Evolutionary conservation across 805 yeast species (phyloP).

Genomic region (Grigorovia humatica): DNA sequence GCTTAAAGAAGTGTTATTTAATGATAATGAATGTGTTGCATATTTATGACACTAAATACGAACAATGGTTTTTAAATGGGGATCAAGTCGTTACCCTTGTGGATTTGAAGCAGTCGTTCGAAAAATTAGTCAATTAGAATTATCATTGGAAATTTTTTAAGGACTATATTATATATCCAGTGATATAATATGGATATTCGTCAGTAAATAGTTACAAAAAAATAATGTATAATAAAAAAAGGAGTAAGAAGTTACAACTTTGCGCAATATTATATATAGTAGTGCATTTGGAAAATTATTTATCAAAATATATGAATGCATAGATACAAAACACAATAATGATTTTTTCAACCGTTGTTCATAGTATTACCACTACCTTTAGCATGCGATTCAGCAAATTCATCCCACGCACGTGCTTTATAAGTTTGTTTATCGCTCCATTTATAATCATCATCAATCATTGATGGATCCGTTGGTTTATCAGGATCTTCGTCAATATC

Average conservation of each 20-base stretch:
- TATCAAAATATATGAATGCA: not conserved
- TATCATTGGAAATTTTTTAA: no score
- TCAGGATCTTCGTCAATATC: conserved; percentile 30
- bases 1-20: conserved; percentile 14
- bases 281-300: no score
- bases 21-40: conserved; percentile 21
- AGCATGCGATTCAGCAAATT: conserved; percentile 75
- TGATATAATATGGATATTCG: not conserved
- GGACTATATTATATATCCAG: not conserved
- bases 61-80: conserved; percentile 24
- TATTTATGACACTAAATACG: conserved; percentile 17
- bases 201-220: not conserved
- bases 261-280: no score
- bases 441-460: conserved; percentile 47
- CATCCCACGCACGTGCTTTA: conserved; percentile 84
- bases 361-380: conserved; percentile 86
- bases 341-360: conserved; percentile 38
- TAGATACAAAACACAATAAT: not conserved
- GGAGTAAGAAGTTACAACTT: no score
- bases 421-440: conserved; percentile 56
- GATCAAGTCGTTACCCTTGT: conserved; percentile 20
- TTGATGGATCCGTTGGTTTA: conserved; percentile 21
- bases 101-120: conserved; percentile 18
- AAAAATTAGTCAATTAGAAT: not conserved
- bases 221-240: no score